Conservation (phyloP, 2,329 filamentous ascomycete species). For the Periglandula ipomoeae region DNA sequence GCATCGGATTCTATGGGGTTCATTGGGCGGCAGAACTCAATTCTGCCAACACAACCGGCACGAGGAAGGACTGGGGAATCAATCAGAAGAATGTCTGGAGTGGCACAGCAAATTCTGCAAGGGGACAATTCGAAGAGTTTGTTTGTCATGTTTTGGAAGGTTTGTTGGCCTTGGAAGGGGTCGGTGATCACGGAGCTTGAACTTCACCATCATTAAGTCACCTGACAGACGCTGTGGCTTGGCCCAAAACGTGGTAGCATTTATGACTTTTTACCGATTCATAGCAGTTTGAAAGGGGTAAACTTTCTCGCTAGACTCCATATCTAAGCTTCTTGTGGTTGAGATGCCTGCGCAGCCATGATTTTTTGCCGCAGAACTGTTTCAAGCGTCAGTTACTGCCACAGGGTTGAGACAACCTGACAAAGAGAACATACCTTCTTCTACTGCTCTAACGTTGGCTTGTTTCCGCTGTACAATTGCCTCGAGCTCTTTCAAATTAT, state of each 20-base stretch:
- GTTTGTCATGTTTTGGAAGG: slow-evolving; percentile 21
- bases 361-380: slow-evolving; percentile 32
- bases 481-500: slow-evolving; percentile 48
- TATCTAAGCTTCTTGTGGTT: neutral
- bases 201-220: no score
- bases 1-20: slow-evolving; percentile 22
- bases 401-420: neutral
- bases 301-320: neutral
- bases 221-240: no score
- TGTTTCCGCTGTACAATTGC: slow-evolving; percentile 60
- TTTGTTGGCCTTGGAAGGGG: slow-evolving; percentile 15
- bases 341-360: slow-evolving; percentile 24
- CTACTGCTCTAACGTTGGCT: slow-evolving; percentile 73
- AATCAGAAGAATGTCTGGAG: slow-evolving; percentile 22
- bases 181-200: no score
- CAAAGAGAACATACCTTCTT: slow-evolving; percentile 57
- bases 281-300: slow-evolving; percentile 3
- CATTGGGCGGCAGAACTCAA: slow-evolving; percentile 30
- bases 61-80: slow-evolving; percentile 22
- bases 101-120: slow-evolving; percentile 16
- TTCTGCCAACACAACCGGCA: slow-evolving; percentile 13
- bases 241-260: neutral
- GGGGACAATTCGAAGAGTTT: slow-evolving; percentile 21
- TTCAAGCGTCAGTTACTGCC: neutral
- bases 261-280: neutral